Evolutionary conservation across 352 stramenopile species (phyloP).

Genomic region (Pythium apleroticum): DNA sequence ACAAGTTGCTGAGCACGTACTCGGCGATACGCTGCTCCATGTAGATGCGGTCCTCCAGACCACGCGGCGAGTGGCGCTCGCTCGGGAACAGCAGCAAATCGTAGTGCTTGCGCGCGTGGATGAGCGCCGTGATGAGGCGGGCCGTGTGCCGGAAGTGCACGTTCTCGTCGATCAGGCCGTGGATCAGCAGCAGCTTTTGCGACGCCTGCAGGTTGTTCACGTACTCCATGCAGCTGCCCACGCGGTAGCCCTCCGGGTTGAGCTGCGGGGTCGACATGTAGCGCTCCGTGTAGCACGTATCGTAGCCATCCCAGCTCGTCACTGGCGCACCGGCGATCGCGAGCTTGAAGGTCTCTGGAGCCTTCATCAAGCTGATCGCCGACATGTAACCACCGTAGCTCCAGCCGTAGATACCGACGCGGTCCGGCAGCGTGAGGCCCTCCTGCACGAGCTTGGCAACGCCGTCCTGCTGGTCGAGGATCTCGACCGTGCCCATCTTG

Average conservation of each 20-base stretch:
- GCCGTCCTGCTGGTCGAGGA: constrained; percentile 84
- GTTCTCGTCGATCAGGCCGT: constrained; percentile 98
- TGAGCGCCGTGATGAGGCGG: constrained; percentile 95
- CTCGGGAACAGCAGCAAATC: constrained; percentile 96
- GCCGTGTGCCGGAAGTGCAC: constrained; percentile 98
- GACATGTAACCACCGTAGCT: constrained; percentile 98
- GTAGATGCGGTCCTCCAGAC: constrained; percentile 92
- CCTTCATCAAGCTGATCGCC: constrained; percentile 95
- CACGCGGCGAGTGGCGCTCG: constrained; percentile 95
- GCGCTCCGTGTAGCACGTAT: constrained; percentile 98
- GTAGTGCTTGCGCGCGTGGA: constrained; percentile 94
- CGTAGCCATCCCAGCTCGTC: constrained; percentile 98
- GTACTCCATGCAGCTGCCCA: constrained; percentile 92
- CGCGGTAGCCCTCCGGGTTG: constrained; percentile 91
- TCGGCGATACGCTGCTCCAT: constrained; percentile 94
- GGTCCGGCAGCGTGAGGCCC: constrained; percentile 85
- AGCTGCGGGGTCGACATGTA: constrained; percentile 96
- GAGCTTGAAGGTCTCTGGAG: constrained; percentile 94
- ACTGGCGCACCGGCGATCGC: constrained; percentile 96
- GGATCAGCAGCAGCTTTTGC: constrained; percentile 94
- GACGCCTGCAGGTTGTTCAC: constrained; percentile 88
- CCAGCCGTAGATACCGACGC: constrained; percentile 97
- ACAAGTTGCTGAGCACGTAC: constrained; percentile 81
- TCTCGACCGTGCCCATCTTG: constrained; percentile 90
- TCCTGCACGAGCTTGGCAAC: constrained; percentile 79